Conservation (phyloP, 768 basidiomycete genomes). For the Sarcodon sp. region DNA sequence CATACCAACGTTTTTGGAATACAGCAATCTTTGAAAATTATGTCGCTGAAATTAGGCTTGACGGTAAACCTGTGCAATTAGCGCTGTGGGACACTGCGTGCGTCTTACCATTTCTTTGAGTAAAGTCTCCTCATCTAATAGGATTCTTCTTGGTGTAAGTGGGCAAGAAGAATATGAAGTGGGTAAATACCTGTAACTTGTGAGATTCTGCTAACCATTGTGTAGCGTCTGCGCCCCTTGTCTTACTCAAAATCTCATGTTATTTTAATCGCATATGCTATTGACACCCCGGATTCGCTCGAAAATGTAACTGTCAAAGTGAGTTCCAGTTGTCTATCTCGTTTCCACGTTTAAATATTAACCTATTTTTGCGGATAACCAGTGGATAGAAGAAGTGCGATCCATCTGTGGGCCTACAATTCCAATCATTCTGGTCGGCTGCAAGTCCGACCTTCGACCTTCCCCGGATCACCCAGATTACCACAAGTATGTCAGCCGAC, state of each 20-base stretch:
- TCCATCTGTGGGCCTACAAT: slow-evolving; percentile 89
- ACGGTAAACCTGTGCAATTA: slow-evolving; percentile 94
- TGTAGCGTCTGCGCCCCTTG: slow-evolving; percentile 85
- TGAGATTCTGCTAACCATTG: not conserved
- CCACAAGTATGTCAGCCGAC: slow-evolving; percentile 54
- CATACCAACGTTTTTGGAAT: slow-evolving; percentile 2
- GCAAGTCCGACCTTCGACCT: slow-evolving; percentile 88
- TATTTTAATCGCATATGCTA: slow-evolving; percentile 92
- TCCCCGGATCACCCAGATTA: slow-evolving; percentile 30
- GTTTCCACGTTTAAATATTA: not conserved
- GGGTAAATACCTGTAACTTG: slow-evolving; percentile 6
- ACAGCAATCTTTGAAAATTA: slow-evolving; percentile 96
- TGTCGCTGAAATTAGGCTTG: slow-evolving; percentile 94
- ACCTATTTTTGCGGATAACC: not conserved
- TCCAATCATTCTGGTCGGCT: slow-evolving; percentile 92
- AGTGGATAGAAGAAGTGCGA: slow-evolving; percentile 99
- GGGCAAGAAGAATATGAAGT: slow-evolving; percentile 99
- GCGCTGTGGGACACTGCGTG: slow-evolving; percentile 99
- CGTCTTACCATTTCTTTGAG: slow-evolving; percentile 21
- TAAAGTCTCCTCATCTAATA: not conserved
- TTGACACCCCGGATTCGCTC: slow-evolving; percentile 93
- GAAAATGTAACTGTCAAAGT: slow-evolving; percentile 95
- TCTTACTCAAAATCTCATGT: slow-evolving; percentile 98
- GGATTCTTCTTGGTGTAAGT: slow-evolving; percentile 26
- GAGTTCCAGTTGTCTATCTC: slow-evolving; percentile 5